phyloP scores from a whole-genome alignment of 2,329 filamentous ascomycete genomes.

The Alternaria arborescens region DNA sequence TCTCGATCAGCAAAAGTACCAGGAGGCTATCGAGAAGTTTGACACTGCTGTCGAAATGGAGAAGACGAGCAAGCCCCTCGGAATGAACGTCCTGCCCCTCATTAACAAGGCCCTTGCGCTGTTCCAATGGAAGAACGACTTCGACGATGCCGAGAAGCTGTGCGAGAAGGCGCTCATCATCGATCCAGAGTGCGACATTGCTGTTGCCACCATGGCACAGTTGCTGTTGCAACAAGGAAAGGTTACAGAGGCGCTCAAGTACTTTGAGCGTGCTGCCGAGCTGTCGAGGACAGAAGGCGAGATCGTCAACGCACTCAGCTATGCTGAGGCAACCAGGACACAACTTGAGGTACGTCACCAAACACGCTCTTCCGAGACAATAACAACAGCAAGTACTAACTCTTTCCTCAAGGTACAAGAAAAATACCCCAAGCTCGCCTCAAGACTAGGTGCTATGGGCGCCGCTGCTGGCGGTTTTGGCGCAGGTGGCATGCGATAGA shows the following conservation, averaged over 20 bases:
- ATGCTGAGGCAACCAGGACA: slow-evolving; percentile 94
- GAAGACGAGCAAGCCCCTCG: slow-evolving; percentile 89
- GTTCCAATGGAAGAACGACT: slow-evolving; percentile 99
- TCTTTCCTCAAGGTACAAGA: slow-evolving; percentile 55
- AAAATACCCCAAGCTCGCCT: slow-evolving; percentile 62
- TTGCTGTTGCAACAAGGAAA: slow-evolving; percentile 97
- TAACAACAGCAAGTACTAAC: neutral
- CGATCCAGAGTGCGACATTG: slow-evolving; percentile 98
- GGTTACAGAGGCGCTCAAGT: slow-evolving; percentile 91
- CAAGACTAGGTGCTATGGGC: slow-evolving; percentile 58
- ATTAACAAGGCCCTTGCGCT: slow-evolving; percentile 98
- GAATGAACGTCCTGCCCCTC: slow-evolving; percentile 95
- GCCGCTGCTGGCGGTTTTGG: slow-evolving; percentile 39
- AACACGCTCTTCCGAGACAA: neutral
- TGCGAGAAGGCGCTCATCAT: slow-evolving; percentile 98
- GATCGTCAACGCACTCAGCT: slow-evolving; percentile 94
- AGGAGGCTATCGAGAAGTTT: slow-evolving; percentile 97
- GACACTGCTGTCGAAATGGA: slow-evolving; percentile 99
- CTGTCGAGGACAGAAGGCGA: slow-evolving; percentile 93
- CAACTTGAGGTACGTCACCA: slow-evolving; percentile 72
- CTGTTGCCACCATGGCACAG: slow-evolving; percentile 98
- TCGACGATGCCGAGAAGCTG: slow-evolving; percentile 90
- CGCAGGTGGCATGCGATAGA: slow-evolving; percentile 46
- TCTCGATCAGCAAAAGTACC: slow-evolving; percentile 93
- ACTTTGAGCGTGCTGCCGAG: slow-evolving; percentile 96